These are phyloP conservation scores for Terfezia boudieri DNA, from an alignment of 495 filamentous ascomycete species.

Conservation along the genomic window DNA sequence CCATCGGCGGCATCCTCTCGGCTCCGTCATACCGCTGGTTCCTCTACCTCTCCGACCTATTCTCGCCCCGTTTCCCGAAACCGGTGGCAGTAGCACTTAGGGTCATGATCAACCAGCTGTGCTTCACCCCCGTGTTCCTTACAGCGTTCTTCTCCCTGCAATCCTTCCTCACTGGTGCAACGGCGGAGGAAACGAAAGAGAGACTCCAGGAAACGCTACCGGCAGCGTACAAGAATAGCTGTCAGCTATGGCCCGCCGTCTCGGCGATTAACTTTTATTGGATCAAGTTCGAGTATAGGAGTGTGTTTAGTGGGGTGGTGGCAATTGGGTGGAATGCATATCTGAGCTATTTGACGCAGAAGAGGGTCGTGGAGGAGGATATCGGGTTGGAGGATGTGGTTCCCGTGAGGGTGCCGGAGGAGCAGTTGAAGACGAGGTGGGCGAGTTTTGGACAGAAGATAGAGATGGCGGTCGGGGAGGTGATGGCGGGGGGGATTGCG, in stretches of 20 bases:
- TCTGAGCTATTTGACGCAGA: slow-evolving; percentile 51
- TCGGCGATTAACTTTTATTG: slow-evolving; percentile 76
- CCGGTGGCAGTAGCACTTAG: slow-evolving; percentile 47
- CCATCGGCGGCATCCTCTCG: slow-evolving; percentile 45
- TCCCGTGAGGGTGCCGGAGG: background rate
- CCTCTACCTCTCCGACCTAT: slow-evolving; percentile 8
- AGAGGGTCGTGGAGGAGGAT: background rate
- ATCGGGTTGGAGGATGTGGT: background rate
- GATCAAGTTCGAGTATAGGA: slow-evolving; percentile 52
- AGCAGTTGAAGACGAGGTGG: background rate
- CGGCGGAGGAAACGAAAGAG: slow-evolving; percentile 37
- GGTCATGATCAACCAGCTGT: slow-evolving; percentile 56
- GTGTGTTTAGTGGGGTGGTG: slow-evolving; percentile 51
- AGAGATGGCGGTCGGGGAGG: too few relatives aligned
- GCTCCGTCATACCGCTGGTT: slow-evolving; percentile 70
- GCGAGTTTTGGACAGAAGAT: background rate
- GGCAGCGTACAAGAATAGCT: slow-evolving; percentile 49
- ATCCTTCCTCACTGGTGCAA: slow-evolving; percentile 35
- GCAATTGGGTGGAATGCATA: slow-evolving; percentile 89
- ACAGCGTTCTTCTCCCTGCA: slow-evolving; percentile 84
- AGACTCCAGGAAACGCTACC: slow-evolving; percentile 58
- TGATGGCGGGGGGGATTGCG: too few relatives aligned
- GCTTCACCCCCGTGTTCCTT: slow-evolving; percentile 76
- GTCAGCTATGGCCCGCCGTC: slow-evolving; percentile 78
- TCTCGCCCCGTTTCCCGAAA: slow-evolving; percentile 27